phyloP scores from a whole-genome alignment of 495 filamentous ascomycete genomes.

The Neurospora hispaniola region DNA sequence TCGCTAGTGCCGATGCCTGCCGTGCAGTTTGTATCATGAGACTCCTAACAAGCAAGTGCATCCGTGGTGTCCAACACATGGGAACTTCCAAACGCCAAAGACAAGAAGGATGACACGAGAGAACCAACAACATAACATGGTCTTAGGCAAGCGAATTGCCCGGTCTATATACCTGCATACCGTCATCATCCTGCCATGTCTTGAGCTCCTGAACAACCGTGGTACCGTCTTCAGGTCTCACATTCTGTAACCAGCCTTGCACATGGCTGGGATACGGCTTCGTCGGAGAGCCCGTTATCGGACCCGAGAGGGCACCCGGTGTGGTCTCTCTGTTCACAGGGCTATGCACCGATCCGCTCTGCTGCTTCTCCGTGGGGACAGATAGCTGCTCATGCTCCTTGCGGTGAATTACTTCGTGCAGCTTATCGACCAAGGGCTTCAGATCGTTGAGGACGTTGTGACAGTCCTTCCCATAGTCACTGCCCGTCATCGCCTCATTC shows the following conservation, averaged over 20 bases:
- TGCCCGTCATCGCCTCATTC: conserved; percentile 14
- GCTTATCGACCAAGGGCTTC: conserved; percentile 8
- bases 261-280: neutral
- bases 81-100: neutral
- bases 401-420: conserved; percentile 15
- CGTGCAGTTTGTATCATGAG: neutral
- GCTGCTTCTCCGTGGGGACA: conserved; percentile 5
- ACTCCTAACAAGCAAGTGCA: neutral
- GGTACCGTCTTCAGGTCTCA: neutral
- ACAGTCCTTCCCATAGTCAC: conserved; percentile 20
- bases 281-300: neutral
- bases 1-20: neutral
- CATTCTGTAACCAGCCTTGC: neutral
- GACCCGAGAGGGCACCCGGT: neutral
- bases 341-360: neutral
- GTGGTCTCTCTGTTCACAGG: neutral
- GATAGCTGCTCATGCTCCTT: neutral
- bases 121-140: neutral
- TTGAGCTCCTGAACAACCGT: neutral
- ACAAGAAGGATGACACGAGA: neutral
- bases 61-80: neutral
- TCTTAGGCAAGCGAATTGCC: neutral
- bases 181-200: neutral
- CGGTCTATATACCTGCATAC: neutral
- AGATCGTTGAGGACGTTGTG: conserved; percentile 17